A percentile compares a stretch with the other conserved stretches of the same genome.
Conservation (phyloP, 2,329 filamentous ascomycete genomes). For the Arthrobotrys sphaeroides region DNA sequence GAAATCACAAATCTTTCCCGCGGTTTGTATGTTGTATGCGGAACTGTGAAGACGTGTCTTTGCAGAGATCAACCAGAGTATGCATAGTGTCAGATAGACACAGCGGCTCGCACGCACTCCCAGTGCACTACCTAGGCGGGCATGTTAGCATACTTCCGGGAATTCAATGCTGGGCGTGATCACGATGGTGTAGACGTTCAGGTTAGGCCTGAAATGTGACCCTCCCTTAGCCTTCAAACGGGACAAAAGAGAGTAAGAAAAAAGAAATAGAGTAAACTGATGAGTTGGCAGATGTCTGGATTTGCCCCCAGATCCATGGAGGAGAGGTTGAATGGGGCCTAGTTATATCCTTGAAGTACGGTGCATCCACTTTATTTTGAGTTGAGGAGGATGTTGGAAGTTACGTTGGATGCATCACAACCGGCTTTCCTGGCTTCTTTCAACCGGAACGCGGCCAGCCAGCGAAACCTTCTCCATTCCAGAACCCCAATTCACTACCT, state of each 20-base stretch:
- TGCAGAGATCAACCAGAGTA: slow-evolving; percentile 48
- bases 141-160: neutral
- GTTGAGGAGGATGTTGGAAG: slow-evolving; percentile 31
- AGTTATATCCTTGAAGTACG: slow-evolving; percentile 15
- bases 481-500: neutral
- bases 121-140: neutral
- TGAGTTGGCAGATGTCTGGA: slow-evolving; percentile 37
- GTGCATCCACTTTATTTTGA: slow-evolving; percentile 13
- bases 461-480: neutral
- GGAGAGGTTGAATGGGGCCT: slow-evolving; percentile 23
- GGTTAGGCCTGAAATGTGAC: neutral
- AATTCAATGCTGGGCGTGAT: neutral
- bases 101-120: neutral
- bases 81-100: slow-evolving; percentile 22
- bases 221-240: neutral
- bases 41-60: slow-evolving; percentile 39
- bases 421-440: neutral
- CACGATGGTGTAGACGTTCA: neutral
- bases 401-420: neutral
- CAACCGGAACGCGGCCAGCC: neutral
- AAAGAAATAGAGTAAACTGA: slow-evolving; percentile 8
- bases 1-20: neutral
- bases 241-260: neutral
- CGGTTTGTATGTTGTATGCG: neutral
- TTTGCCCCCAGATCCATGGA: slow-evolving; percentile 43